Evolutionary conservation across 2,329 filamentous ascomycete genomes (phyloP).

Genomic region (Beauveria caledonica): DNA sequence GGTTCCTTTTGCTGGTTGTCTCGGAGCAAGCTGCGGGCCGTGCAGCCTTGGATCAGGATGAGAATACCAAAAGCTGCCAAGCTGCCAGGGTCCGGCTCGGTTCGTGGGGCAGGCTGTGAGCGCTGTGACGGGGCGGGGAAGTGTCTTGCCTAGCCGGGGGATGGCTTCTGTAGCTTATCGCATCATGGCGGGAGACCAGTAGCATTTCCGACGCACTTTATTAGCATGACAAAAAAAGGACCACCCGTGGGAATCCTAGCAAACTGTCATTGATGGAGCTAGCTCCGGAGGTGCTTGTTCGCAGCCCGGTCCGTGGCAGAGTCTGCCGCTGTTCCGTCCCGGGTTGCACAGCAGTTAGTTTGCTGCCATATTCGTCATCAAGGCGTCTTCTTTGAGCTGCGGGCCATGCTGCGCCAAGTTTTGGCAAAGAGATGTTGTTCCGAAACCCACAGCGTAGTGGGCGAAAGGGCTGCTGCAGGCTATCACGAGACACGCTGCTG

Average conservation of each 20-base stretch:
- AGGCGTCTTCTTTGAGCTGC: not conserved
- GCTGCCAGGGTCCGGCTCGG: not conserved
- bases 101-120: constrained; percentile 1
- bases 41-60: not conserved
- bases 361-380: not conserved
- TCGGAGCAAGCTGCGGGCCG: not conserved
- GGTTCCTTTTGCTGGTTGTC: not conserved
- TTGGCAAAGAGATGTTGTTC: not conserved
- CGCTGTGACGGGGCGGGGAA: constrained; percentile 9
- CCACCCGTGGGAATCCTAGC: not conserved
- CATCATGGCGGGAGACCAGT: not conserved
- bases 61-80: not conserved
- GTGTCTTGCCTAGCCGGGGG: constrained; percentile 7
- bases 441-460: not conserved
- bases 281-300: not conserved
- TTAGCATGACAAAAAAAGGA: not conserved
- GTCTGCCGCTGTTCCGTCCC: not conserved
- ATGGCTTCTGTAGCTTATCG: constrained; percentile 12
- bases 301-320: not conserved
- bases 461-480: constrained; percentile 4
- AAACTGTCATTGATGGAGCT: not conserved
- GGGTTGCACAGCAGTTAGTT: not conserved
- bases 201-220: constrained; percentile 5
- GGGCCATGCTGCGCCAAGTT: not conserved
- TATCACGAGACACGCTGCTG: constrained; percentile 4